Evolutionary conservation across 2,329 filamentous ascomycete species (phyloP).

Genomic region (Aspergillus carbonarius): DNA sequence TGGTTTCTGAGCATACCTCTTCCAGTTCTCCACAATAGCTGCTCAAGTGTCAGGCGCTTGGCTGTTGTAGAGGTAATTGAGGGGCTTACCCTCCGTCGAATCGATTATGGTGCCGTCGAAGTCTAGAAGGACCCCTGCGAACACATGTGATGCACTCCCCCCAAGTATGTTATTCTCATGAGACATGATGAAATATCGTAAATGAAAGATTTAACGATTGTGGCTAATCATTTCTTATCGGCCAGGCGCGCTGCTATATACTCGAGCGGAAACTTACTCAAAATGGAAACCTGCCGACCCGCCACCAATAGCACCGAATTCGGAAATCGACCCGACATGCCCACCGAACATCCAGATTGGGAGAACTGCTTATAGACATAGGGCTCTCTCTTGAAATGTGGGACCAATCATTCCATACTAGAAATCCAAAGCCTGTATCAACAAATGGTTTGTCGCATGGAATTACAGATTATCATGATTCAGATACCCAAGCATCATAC

Average conservation of each 20-base stretch:
- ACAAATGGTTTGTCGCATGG: not conserved
- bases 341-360: not conserved
- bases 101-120: slow-evolving; percentile 11
- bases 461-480: not conserved
- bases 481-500: not conserved
- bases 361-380: too few relatives aligned
- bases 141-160: not conserved
- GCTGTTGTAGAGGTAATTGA: too few relatives aligned
- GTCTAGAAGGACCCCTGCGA: slow-evolving; percentile 6
- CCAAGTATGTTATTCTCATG: not conserved
- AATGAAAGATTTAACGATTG: too few relatives aligned
- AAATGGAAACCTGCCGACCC: not conserved
- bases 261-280: too few relatives aligned
- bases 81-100: slow-evolving; percentile 5
- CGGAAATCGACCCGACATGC: not conserved
- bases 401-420: too few relatives aligned
- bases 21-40: slow-evolving; percentile 9
- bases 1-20: not conserved
- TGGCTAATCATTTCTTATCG: not conserved
- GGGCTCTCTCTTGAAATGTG: too few relatives aligned
- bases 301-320: not conserved
- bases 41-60: not conserved
- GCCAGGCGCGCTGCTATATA: not conserved
- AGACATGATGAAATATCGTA: not conserved
- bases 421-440: too few relatives aligned